These are phyloP conservation scores for Blastocystis hominis DNA, from an alignment of 352 stramenopile species.

Conservation along the genomic window DNA sequence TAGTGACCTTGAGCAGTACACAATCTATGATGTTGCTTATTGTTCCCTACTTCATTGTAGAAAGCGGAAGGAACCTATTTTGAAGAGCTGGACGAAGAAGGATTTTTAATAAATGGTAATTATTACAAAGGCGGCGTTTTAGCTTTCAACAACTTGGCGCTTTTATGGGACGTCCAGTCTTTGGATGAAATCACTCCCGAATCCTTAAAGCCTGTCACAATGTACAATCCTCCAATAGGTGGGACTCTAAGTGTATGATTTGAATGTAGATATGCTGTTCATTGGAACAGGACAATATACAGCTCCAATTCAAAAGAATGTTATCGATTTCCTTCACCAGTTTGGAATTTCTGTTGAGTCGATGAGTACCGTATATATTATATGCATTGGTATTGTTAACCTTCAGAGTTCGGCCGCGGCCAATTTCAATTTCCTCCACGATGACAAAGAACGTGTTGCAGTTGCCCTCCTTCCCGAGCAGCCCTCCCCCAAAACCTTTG, in stretches of 20 bases:
- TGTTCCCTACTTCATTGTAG: background rate
- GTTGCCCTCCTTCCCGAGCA: slow-evolving; percentile 34
- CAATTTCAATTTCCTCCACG: slow-evolving; percentile 55
- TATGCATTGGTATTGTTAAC: background rate
- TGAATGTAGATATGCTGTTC: slow-evolving; percentile 16
- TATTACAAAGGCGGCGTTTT: slow-evolving; percentile 50
- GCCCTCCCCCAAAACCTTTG: slow-evolving; percentile 3
- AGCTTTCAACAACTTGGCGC: slow-evolving; percentile 25
- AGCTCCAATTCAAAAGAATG: background rate
- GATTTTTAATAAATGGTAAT: slow-evolving; percentile 51
- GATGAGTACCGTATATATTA: background rate
- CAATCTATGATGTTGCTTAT: slow-evolving; percentile 40
- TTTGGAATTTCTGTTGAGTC: slow-evolving; percentile 36
- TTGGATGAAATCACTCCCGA: slow-evolving; percentile 34
- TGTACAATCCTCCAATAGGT: slow-evolving; percentile 42
- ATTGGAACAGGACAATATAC: slow-evolving; percentile 37
- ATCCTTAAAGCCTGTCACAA: background rate
- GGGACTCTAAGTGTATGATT: no score
- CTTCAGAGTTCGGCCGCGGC: slow-evolving; percentile 17
- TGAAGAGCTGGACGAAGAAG: slow-evolving; percentile 51
- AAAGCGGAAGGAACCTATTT: slow-evolving; percentile 50
- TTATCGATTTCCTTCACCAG: slow-evolving; percentile 46
- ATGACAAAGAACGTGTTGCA: slow-evolving; percentile 32
- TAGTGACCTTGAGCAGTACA: slow-evolving; percentile 22
- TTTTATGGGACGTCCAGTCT: slow-evolving; percentile 39